Percentiles rank a stretch among this genome's conserved stretches.
These are phyloP conservation scores for Acer saccharum DNA, from an alignment of 345 rosid species.

Conservation along the genomic window DNA sequence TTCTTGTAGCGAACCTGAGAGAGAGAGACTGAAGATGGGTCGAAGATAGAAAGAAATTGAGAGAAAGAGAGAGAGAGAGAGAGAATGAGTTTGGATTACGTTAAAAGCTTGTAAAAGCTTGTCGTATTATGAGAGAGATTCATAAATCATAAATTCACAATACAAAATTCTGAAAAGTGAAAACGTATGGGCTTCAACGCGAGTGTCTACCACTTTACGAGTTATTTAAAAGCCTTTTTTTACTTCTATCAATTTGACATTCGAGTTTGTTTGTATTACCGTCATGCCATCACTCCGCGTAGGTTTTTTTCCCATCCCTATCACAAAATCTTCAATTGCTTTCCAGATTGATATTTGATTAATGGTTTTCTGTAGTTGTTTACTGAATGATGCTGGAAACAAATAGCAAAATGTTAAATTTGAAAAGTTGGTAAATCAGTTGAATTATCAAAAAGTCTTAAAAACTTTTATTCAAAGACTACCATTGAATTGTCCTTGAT, in stretches of 20 bases:
- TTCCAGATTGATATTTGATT: neutral
- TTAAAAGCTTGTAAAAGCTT: conserved; percentile 11
- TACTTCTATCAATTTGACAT: conserved; percentile 14
- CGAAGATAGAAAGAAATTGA: neutral
- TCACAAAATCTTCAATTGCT: neutral
- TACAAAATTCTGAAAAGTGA: neutral
- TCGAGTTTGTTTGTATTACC: conserved; percentile 8
- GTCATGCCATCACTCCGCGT: neutral
- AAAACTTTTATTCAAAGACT: too few species aligned
- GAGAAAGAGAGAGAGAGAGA: neutral
- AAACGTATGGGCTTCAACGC: conserved; percentile 12
- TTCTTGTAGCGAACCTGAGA: neutral
- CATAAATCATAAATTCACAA: neutral
- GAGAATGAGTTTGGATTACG: conserved; percentile 12
- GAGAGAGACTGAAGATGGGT: neutral
- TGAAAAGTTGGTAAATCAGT: neutral
- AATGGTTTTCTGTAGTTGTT: too few species aligned
- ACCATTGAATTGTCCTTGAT: neutral
- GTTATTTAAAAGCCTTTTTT: neutral
- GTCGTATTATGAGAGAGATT: conserved; percentile 18
- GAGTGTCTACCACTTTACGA: too few species aligned
- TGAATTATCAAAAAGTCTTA: neutral
- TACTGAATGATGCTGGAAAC: too few species aligned
- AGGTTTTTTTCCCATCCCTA: too few species aligned
- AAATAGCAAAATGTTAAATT: too few species aligned